Evolutionary conservation across 768 basidiomycete species (phyloP).

Genomic region (Trametes punicea): DNA sequence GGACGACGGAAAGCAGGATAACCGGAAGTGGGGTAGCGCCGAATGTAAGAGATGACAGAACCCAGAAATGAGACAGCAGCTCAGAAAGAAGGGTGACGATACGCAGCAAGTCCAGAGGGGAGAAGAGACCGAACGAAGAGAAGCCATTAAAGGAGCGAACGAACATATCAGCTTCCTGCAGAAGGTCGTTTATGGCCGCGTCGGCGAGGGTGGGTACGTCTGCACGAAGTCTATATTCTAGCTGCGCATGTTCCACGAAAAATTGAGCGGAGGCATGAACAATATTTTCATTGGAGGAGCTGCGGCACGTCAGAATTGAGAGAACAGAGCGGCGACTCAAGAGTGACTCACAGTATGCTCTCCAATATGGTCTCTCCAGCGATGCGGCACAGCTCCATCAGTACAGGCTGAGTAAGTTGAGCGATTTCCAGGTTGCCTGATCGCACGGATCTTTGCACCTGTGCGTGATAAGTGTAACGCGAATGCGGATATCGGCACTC

Average conservation of each 20-base stretch:
- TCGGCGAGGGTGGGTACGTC: conserved; percentile 79
- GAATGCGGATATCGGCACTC: not conserved
- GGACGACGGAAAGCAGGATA: conserved; percentile 57
- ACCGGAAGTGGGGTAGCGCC: conserved; percentile 50
- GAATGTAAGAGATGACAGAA: conserved; percentile 63
- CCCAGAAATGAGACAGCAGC: conserved; percentile 65
- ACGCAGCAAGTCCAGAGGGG: conserved; percentile 76
- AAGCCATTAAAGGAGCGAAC: conserved; percentile 74
- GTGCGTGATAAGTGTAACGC: conserved; percentile 1
- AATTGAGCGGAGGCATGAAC: conserved; percentile 73
- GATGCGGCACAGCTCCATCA: conserved; percentile 62
- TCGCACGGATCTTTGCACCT: conserved; percentile 69
- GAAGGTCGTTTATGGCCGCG: conserved; percentile 66
- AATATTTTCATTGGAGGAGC: conserved; percentile 66
- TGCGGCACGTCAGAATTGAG: conserved; percentile 30
- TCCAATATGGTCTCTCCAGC: conserved; percentile 65
- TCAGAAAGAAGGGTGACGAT: conserved; percentile 70
- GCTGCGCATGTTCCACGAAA: conserved; percentile 73
- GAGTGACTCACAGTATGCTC: conserved; percentile 61
- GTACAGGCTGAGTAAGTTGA: conserved; percentile 54
- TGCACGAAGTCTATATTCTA: conserved; percentile 71
- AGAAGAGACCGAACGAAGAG: conserved; percentile 74
- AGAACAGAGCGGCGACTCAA: not conserved
- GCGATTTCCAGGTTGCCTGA: conserved; percentile 73
- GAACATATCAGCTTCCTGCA: conserved; percentile 86